These are phyloP conservation scores for Antarctomyces pellizariae DNA, from an alignment of 495 filamentous ascomycete genomes.

Conservation along the genomic window DNA sequence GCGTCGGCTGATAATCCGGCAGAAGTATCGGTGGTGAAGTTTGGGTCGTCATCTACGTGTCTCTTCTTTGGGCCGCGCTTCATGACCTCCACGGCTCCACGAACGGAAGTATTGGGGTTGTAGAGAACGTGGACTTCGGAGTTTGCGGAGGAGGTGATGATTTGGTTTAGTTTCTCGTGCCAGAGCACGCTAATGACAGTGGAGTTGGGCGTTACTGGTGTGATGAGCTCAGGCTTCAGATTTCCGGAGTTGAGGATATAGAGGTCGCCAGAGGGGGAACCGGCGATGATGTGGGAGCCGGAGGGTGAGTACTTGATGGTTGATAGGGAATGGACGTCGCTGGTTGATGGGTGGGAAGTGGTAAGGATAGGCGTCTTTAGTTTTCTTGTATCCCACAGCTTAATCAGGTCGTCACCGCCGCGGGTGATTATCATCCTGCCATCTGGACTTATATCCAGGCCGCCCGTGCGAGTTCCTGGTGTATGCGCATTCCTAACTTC, in stretches of 20 bases:
- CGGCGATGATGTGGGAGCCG: slow-evolving; percentile 62
- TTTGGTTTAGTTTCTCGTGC: slow-evolving; percentile 91
- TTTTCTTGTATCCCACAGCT: slow-evolving; percentile 90
- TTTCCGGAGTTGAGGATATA: slow-evolving; percentile 88
- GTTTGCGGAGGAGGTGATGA: slow-evolving; percentile 80
- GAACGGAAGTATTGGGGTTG: slow-evolving; percentile 55
- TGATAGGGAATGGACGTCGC: slow-evolving; percentile 54
- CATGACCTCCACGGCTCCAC: slow-evolving; percentile 76
- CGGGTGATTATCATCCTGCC: slow-evolving; percentile 72
- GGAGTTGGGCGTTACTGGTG: slow-evolving; percentile 61
- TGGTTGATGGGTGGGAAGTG: slow-evolving; percentile 60
- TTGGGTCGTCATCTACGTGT: slow-evolving; percentile 81
- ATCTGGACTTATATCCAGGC: slow-evolving; percentile 77
- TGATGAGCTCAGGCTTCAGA: slow-evolving; percentile 57
- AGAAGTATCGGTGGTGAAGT: slow-evolving; percentile 58
- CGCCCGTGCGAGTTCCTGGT: slow-evolving; percentile 73
- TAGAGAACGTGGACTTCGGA: slow-evolving; percentile 76
- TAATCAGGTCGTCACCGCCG: slow-evolving; percentile 65
- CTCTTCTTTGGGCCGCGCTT: slow-evolving; percentile 80
- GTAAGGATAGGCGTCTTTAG: slow-evolving; percentile 73
- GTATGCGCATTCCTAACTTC: slow-evolving; percentile 74
- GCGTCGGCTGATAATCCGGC: slow-evolving; percentile 63
- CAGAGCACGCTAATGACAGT: slow-evolving; percentile 69
- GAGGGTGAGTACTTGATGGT: slow-evolving; percentile 79
- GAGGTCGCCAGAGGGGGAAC: slow-evolving; percentile 66